Base-by-base conservation (phyloP, 2,329 filamentous ascomycete species). In the Pestalotiopsis sp. region DNA sequence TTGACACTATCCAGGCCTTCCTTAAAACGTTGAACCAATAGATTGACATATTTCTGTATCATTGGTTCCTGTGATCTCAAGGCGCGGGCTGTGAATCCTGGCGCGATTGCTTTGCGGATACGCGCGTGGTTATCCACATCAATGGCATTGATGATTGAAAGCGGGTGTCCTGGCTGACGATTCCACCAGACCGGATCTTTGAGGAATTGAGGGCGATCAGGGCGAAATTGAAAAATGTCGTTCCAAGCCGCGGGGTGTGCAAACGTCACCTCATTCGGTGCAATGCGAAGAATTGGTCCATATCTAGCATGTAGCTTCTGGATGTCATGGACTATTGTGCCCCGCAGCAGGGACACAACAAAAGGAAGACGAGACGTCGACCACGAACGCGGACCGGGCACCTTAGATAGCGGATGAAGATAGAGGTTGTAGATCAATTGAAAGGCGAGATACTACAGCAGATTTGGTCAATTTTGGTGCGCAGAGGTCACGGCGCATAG, bases 201-300 rank as follows among this genome's bases (percentile, higher is more conserved):
- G 0, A 75, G 67, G 52, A 75, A 77, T 9, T 70, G 70, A n/a
- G 67, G 68, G 17, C 59, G 67, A 5, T 69, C 70, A 25, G 69
- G 64, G 2, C 71, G 73, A 31, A 60, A 52, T 27, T 69, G 72
- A 11, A 74, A 67, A 4, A 75, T 75, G 52, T 75, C 72, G 6
- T 20, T 27, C 68, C 71, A 75, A 4, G 83, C 82, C 65, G 83
- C 78, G 2, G 84, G 83, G 2, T 82, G 84, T 0, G 83, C 75
- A 40, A 86, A 74, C 0, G 84, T 84, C 4, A 86, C 79, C 74
- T 86, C 84, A 72, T 84, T 78, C 6, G 84, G 84, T 1, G 80
- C 82, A 52, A 86, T 83, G 20, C 85, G 82, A 64, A 87, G 83
- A 6, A 87, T 73, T 17, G 83, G 82, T 2, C 84, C 84, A 72